Conservation (phyloP, 106 monocot species). For the Narthecium ossifragum region DNA sequence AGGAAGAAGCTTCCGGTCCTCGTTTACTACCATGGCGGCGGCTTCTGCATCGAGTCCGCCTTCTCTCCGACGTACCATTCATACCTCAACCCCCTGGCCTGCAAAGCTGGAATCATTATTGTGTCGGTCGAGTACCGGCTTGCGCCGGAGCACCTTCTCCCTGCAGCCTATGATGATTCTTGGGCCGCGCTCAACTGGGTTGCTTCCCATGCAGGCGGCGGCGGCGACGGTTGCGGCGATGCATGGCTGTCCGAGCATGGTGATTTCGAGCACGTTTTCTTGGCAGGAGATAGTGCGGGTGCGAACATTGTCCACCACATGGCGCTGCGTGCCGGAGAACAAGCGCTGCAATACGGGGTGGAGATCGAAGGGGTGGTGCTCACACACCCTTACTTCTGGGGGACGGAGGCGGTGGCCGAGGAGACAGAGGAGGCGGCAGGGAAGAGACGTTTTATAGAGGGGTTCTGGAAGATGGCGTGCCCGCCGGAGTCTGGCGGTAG, state of each 20-base stretch:
- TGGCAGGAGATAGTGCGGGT: constrained; percentile 52
- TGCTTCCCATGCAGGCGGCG: constrained; percentile 4
- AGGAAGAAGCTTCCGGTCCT: constrained; percentile 23
- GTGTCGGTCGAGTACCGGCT: constrained; percentile 26
- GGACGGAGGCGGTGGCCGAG: constrained; percentile 21
- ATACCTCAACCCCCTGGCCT: constrained; percentile 8
- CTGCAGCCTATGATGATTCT: constrained; percentile 6
- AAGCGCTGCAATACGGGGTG: neutral
- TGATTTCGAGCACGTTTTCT: constrained; percentile 29
- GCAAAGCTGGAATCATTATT: constrained; percentile 1
- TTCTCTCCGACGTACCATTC: constrained; percentile 8
- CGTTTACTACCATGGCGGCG: constrained; percentile 28
- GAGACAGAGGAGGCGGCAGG: constrained; percentile 27
- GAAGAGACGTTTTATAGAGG: constrained; percentile 6
- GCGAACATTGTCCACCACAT: constrained; percentile 51
- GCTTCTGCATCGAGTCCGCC: constrained; percentile 10
- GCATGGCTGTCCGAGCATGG: constrained; percentile 38
- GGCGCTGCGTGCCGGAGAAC: constrained; percentile 21
- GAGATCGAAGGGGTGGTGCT: constrained; percentile 35
- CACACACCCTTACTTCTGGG: constrained; percentile 64
- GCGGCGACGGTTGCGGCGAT: constrained; percentile 20
- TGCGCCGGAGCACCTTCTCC: constrained; percentile 21
- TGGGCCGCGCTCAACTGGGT: constrained; percentile 39
- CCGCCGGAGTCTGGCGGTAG: no score
- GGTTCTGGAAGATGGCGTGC: constrained; percentile 21